Conservation (phyloP, 805 yeast species). For the Dipodascopsis uninucleata region DNA sequence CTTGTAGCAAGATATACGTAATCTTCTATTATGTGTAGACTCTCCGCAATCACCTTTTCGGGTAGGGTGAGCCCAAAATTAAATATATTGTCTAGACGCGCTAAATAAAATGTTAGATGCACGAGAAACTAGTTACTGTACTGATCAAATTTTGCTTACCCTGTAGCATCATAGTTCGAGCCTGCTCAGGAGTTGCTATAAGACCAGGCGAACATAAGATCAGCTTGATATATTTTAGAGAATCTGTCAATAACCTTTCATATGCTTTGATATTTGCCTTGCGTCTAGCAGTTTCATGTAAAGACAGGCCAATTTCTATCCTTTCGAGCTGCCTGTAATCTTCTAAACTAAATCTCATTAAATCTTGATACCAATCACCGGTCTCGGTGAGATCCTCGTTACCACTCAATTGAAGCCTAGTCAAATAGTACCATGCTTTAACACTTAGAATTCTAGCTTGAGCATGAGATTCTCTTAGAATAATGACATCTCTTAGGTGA, state of each 20-base stretch:
- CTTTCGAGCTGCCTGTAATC: conserved; percentile 25
- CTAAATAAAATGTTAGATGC: too few relatives aligned
- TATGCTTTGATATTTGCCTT: conserved; percentile 13
- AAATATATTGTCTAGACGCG: conserved; percentile 12
- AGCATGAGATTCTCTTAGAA: conserved; percentile 27
- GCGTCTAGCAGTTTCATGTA: conserved; percentile 11
- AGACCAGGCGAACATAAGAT: conserved; percentile 8
- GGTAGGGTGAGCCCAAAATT: conserved; percentile 12
- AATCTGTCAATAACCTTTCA: conserved; percentile 18
- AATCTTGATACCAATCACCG: conserved; percentile 26
- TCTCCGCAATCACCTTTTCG: conserved; percentile 11
- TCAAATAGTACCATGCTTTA: conserved; percentile 30
- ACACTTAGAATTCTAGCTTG: conserved; percentile 31
- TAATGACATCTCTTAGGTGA: conserved; percentile 29
- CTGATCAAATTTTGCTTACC: conserved; percentile 5
- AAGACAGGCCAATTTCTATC: conserved; percentile 9
- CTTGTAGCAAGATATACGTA: conserved; percentile 7
- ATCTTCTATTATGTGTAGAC: conserved; percentile 11
- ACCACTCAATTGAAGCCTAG: conserved; percentile 15
- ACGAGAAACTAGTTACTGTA: background rate
- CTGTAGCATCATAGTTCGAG: conserved; percentile 2
- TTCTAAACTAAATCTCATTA: conserved; percentile 17
- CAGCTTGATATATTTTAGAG: conserved; percentile 17
- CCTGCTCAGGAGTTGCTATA: conserved; percentile 12
- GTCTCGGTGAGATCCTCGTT: conserved; percentile 10